Conservation (phyloP, 2,329 filamentous ascomycete species). For the Myriosclerotinia duriaeana region DNA sequence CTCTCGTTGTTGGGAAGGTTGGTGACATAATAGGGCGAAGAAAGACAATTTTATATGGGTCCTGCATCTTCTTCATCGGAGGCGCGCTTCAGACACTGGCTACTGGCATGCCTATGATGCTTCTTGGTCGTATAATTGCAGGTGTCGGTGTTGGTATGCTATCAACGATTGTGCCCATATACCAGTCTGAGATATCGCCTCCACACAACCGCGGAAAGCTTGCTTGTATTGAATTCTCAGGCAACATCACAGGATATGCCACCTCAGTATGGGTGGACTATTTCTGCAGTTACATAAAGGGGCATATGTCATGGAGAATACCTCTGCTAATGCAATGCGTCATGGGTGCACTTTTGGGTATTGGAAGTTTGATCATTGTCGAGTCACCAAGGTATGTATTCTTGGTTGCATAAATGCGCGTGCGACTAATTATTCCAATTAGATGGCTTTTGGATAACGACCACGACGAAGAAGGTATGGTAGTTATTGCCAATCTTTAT, state of each 20-base stretch:
- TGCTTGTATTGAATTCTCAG: constrained; percentile 96
- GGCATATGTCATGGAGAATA: constrained; percentile 83
- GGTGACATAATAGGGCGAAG: constrained; percentile 90
- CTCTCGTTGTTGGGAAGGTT: constrained; percentile 79
- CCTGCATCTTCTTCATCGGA: constrained; percentile 80
- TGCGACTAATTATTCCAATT: constrained; percentile 26
- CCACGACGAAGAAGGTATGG: constrained; percentile 95
- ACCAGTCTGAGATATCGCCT: constrained; percentile 93
- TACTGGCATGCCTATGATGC: constrained; percentile 86
- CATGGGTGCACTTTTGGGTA: constrained; percentile 82
- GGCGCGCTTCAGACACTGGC: constrained; percentile 83
- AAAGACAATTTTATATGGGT: constrained; percentile 89
- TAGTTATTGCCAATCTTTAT: constrained; percentile 96
- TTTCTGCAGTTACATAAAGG: constrained; percentile 87
- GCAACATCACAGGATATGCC: constrained; percentile 93
- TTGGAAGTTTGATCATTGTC: constrained; percentile 89
- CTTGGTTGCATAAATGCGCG: constrained; percentile 2
- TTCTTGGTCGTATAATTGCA: constrained; percentile 76
- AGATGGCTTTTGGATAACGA: constrained; percentile 98
- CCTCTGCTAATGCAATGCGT: constrained; percentile 90
- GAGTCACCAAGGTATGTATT: constrained; percentile 78
- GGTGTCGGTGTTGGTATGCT: constrained; percentile 85
- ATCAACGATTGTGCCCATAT: constrained; percentile 89
- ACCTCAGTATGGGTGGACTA: constrained; percentile 99
- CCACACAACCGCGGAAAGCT: constrained; percentile 94